phyloP scores from a whole-genome alignment of 2,329 filamentous ascomycete genomes.

The Bipolaris cookei region DNA sequence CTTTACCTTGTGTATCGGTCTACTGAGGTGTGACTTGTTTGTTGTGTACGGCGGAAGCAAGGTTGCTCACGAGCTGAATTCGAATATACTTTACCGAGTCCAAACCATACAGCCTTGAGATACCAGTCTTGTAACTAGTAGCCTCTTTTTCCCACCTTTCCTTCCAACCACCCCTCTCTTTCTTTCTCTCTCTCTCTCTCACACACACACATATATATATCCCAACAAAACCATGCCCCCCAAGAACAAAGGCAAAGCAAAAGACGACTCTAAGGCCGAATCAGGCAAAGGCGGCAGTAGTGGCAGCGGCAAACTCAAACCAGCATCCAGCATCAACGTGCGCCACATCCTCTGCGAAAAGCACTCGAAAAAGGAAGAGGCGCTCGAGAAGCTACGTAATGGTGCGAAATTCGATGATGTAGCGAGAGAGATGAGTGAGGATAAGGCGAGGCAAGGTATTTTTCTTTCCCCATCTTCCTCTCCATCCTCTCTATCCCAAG shows the following conservation, averaged over 20 bases:
- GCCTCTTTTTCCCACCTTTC: neutral
- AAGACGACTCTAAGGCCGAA: constrained; percentile 13
- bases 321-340: constrained; percentile 71
- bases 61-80: neutral
- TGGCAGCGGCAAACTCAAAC: constrained; percentile 58
- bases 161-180: neutral
- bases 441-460: constrained; percentile 69
- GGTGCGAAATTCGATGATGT: constrained; percentile 78
- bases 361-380: constrained; percentile 78
- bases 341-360: constrained; percentile 81
- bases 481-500: neutral
- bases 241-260: constrained; percentile 32
- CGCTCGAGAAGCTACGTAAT: constrained; percentile 69
- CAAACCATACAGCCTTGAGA: too few relatives aligned
- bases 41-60: neutral
- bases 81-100: neutral
- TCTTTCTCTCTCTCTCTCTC: too few relatives aligned
- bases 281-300: constrained; percentile 30
- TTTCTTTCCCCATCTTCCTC: neutral
- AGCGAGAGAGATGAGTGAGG: constrained; percentile 74
- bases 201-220: neutral
- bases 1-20: neutral
- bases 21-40: neutral
- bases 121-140: too few relatives aligned
- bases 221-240: constrained; percentile 25